phyloP scores from a whole-genome alignment of 306 rosid species.

The Sicyos baderoa region DNA sequence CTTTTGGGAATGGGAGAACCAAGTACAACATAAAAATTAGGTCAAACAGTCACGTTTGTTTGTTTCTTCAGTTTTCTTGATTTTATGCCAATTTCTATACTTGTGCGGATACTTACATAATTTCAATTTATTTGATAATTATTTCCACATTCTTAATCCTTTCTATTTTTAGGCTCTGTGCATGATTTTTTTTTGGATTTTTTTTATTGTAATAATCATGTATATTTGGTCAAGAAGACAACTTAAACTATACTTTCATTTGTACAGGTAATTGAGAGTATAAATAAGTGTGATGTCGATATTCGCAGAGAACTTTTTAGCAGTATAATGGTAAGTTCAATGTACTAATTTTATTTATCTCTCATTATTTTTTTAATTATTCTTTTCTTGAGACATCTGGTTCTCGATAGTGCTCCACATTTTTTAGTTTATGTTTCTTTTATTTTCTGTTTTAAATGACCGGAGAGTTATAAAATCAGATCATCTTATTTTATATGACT shows the following conservation, averaged over 20 bases:
- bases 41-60: background rate
- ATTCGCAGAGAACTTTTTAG: slow-evolving; percentile 93
- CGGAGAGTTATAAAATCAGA: background rate
- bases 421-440: background rate
- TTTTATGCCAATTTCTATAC: background rate
- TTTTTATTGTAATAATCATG: background rate
- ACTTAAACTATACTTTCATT: slow-evolving; percentile 3
- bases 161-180: background rate
- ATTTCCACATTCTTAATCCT: slow-evolving; percentile 10
- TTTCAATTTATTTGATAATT: background rate
- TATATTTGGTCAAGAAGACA: background rate
- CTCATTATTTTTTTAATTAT: too few species aligned
- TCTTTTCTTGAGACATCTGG: slow-evolving; percentile 6
- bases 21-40: background rate
- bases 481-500: background rate
- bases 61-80: background rate
- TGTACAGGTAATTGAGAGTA: slow-evolving; percentile 87
- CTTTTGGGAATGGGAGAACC: background rate
- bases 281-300: slow-evolving; percentile 92
- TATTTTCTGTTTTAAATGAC: background rate
- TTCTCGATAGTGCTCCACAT: background rate
- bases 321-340: slow-evolving; percentile 73
- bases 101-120: background rate
- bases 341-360: background rate
- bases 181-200: background rate